Conservation (phyloP, 495 filamentous ascomycete genomes). For the Aspergillus mulundensis region DNA sequence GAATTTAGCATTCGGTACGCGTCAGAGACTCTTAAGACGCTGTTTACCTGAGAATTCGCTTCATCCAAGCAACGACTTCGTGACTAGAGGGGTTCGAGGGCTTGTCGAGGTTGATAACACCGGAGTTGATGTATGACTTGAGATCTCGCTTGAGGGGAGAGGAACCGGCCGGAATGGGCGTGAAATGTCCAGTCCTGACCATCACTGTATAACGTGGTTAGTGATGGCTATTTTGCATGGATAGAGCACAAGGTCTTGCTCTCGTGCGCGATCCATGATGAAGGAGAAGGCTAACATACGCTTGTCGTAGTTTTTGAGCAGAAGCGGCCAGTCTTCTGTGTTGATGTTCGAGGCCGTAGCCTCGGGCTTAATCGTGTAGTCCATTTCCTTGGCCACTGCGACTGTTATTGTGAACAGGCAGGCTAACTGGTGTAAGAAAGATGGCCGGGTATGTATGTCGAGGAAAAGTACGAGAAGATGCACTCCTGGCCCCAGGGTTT, state of each 20-base stretch:
- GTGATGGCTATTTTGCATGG: constrained; percentile 15
- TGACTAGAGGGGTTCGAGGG: constrained; percentile 96
- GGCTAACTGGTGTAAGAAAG: constrained; percentile 24
- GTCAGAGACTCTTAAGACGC: background rate
- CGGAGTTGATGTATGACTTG: constrained; percentile 90
- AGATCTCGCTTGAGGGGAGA: constrained; percentile 85
- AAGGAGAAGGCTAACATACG: constrained; percentile 42
- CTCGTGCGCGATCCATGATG: background rate
- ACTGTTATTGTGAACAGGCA: constrained; percentile 47
- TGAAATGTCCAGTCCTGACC: constrained; percentile 87
- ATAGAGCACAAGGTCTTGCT: constrained; percentile 1
- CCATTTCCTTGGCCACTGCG: constrained; percentile 61
- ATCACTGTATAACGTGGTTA: constrained; percentile 53
- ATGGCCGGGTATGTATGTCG: constrained; percentile 16
- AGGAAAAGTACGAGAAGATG: constrained; percentile 20
- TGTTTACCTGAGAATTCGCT: constrained; percentile 83
- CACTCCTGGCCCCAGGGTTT: constrained; percentile 23
- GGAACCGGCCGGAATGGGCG: constrained; percentile 85
- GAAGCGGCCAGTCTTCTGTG: constrained; percentile 79
- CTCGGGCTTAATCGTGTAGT: constrained; percentile 87
- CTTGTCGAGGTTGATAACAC: constrained; percentile 98
- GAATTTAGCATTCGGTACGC: constrained; percentile 19
- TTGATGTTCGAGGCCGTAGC: constrained; percentile 63
- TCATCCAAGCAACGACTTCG: constrained; percentile 98
- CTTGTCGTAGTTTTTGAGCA: constrained; percentile 89